Conservation (phyloP, 257 asterid species). For the Jacaranda mimosifolia region DNA sequence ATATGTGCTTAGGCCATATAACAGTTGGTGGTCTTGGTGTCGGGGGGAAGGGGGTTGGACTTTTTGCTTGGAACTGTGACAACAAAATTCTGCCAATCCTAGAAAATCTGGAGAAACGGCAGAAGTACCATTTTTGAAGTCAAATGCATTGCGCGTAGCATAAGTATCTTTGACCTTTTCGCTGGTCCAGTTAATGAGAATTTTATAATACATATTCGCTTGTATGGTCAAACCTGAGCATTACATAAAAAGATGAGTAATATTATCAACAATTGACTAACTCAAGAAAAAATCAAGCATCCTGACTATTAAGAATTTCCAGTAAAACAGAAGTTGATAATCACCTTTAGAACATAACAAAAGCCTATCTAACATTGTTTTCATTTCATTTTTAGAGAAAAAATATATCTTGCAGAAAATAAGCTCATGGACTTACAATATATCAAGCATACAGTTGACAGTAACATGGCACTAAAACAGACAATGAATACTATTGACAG, state of each 20-base stretch:
- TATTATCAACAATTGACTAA: slow-evolving; percentile 2
- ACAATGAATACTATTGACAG: not conserved
- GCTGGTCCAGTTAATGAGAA: slow-evolving; percentile 93
- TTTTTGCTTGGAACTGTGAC: not conserved
- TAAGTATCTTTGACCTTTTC: slow-evolving; percentile 92
- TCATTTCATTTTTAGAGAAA: not conserved
- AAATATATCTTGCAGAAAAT: not conserved
- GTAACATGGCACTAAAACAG: slow-evolving; percentile 12
- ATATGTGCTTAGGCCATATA: not conserved
- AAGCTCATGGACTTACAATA: not conserved
- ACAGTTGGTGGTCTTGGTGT: not conserved
- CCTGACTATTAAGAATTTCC: not conserved
- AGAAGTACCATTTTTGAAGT: slow-evolving; percentile 79
- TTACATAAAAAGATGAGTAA: slow-evolving; percentile 19
- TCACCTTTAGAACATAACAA: not conserved
- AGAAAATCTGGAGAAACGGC: slow-evolving; percentile 8
- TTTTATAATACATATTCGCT: slow-evolving; percentile 84
- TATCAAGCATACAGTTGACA: slow-evolving; percentile 2
- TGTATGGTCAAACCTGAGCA: slow-evolving; percentile 89
- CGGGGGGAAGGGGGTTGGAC: not conserved
- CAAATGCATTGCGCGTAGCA: slow-evolving; percentile 82
- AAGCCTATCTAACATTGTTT: not conserved
- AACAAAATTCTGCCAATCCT: slow-evolving; percentile 8
- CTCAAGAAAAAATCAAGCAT: slow-evolving; percentile 14
- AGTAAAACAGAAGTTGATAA: slow-evolving; percentile 10